Percentiles rank a stretch among this genome's conserved stretches.
phyloP scores from a whole-genome alignment of 2,329 filamentous ascomycete species.

The Penicillium sp. region DNA sequence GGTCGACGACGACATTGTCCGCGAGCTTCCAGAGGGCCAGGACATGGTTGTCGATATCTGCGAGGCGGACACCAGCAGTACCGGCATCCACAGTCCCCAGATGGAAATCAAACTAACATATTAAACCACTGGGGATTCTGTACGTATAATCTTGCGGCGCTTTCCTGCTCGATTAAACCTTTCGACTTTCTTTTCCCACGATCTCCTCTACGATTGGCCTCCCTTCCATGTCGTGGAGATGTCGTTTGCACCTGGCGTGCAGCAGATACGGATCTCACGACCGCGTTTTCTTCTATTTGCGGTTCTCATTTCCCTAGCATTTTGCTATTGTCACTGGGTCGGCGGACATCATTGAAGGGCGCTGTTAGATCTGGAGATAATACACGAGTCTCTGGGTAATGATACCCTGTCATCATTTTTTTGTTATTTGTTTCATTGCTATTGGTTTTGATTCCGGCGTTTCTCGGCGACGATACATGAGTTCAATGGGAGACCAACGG shows the following conservation, averaged over 20 bases:
- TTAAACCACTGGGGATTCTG: conserved; percentile 24
- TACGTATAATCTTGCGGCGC: background rate
- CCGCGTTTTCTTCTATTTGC: background rate
- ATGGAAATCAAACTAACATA: conserved; percentile 52
- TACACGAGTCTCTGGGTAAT: conserved; percentile 41
- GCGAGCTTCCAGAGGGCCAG: conserved; percentile 79
- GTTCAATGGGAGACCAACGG: no score
- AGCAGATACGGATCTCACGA: background rate
- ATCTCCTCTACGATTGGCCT: background rate
- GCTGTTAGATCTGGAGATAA: conserved; percentile 36
- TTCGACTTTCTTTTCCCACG: background rate
- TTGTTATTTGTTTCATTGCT: conserved; percentile 4
- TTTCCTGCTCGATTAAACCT: background rate
- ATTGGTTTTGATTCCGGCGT: conserved; percentile 18
- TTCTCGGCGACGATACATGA: conserved; percentile 23
- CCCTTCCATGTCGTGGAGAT: background rate
- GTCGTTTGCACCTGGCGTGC: conserved; percentile 9
- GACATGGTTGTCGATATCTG: conserved; percentile 73
- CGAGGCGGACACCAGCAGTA: conserved; percentile 40
- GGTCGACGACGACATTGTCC: conserved; percentile 84
- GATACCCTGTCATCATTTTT: conserved; percentile 34
- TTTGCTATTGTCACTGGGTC: conserved; percentile 15
- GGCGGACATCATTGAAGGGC: conserved; percentile 19
- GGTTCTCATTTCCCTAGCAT: conserved; percentile 4
- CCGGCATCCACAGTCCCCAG: conserved; percentile 22